Conservation (phyloP, 768 basidiomycete species). For the Coprinopsis cinerea region DNA sequence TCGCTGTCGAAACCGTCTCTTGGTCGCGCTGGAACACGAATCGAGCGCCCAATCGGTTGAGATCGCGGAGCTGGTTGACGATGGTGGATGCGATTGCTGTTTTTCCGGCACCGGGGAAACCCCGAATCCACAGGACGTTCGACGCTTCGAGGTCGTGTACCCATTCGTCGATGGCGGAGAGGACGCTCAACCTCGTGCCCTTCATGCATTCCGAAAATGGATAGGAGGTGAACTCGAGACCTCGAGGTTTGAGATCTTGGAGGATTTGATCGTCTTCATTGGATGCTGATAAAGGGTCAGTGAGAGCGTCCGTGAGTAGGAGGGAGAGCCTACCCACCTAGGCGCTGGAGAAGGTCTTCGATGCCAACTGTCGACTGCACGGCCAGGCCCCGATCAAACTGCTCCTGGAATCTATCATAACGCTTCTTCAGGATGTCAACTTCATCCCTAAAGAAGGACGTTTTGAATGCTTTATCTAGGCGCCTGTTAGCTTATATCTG, state of each 20-base stretch:
- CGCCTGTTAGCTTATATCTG: neutral
- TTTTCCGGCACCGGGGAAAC: constrained; percentile 20
- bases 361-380: constrained; percentile 16
- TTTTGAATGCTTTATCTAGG: constrained; percentile 11
- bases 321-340: constrained; percentile 6
- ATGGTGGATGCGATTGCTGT: constrained; percentile 17
- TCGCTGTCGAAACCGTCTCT: constrained; percentile 8
- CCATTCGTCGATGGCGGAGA: constrained; percentile 11
- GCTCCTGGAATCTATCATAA: constrained; percentile 16
- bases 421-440: constrained; percentile 15
- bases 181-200: constrained; percentile 11
- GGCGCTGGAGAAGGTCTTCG: constrained; percentile 12
- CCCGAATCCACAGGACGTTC: constrained; percentile 19
- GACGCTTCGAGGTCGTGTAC: constrained; percentile 11
- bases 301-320: neutral
- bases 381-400: constrained; percentile 20
- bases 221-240: neutral
- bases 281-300: neutral
- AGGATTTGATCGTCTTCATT: constrained; percentile 14
- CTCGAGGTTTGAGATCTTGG: constrained; percentile 12
- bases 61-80: constrained; percentile 1
- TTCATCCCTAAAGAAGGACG: constrained; percentile 11
- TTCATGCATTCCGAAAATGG: constrained; percentile 11
- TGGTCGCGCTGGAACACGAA: constrained; percentile 16
- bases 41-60: constrained; percentile 10